These are phyloP conservation scores for Yarrowia galli DNA, from an alignment of 1,139 yeast species.

Conservation along the genomic window DNA sequence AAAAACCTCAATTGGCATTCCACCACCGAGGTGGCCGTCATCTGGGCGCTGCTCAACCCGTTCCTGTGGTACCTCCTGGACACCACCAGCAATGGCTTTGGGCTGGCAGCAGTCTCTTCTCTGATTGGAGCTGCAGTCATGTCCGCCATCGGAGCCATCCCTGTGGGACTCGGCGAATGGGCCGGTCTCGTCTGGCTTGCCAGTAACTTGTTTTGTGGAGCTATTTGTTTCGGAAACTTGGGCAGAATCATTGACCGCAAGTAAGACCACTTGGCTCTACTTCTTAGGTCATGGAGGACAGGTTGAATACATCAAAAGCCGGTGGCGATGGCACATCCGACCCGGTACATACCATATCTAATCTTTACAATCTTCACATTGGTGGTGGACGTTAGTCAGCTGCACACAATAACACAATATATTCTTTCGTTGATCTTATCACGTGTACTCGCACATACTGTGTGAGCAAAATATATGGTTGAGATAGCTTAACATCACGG, in stretches of 20 bases:
- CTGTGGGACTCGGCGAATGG: slow-evolving; percentile 46
- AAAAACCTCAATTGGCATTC: slow-evolving; percentile 83
- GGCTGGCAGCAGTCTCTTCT: slow-evolving; percentile 47
- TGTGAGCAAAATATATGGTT: too few relatives aligned
- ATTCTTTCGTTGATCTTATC: too few relatives aligned
- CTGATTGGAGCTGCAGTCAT: slow-evolving; percentile 45
- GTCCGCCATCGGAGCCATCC: slow-evolving; percentile 45
- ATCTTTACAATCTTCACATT: too few relatives aligned
- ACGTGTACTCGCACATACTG: too few relatives aligned
- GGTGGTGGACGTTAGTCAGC: too few relatives aligned
- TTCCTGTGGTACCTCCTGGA: slow-evolving; percentile 83
- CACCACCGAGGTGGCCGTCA: slow-evolving; percentile 73
- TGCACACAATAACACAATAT: too few relatives aligned
- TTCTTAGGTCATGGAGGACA: neutral
- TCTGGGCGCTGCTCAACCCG: slow-evolving; percentile 79
- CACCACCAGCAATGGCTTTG: slow-evolving; percentile 71
- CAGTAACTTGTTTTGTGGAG: slow-evolving; percentile 71
- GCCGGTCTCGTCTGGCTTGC: slow-evolving; percentile 58
- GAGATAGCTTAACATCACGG: too few relatives aligned
- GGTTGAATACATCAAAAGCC: neutral
- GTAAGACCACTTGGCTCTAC: neutral
- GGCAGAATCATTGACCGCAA: slow-evolving; percentile 56
- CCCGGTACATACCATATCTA: too few relatives aligned
- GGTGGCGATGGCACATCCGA: neutral
- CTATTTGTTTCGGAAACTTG: slow-evolving; percentile 72